Evolutionary conservation across 2,329 filamentous ascomycete species (phyloP), one percentile per base, ranked within the genome.

Genomic region (Aureobasidium sp.): DNA sequence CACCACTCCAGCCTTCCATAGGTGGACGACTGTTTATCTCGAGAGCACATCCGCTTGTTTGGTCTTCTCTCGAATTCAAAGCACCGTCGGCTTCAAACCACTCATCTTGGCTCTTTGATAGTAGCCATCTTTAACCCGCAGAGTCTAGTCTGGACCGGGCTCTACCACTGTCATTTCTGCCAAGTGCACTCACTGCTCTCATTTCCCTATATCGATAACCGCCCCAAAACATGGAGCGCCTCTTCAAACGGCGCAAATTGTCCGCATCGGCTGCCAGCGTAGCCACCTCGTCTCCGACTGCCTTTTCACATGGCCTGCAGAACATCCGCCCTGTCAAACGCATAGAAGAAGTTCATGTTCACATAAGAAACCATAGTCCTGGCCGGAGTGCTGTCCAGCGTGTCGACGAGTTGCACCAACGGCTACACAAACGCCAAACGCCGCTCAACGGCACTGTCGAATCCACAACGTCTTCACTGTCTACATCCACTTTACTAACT

Each of bases 151-250:
- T 50, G 57, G 57, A 59, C 36, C 45, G 45, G 36, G 21, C 42
- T 21, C 42, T 37, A 36, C 32, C 27, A 36, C 54, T 58, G 42
- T 48, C 54, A 21, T 58, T 48, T 30, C 54, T 39, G 41, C 47
- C 54, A 37, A 58, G 42, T 13, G 54, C 42, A 48, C 27, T 16
- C 11, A n/a, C 29, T 59, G 45, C 34, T 25, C 45, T 59, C 39
- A 49, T 49, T 36, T 59, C 45, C 45, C 11, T 39, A 27, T 59
- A 59, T 50, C 45, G 45, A 59, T 59, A 59, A 42, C 42, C 34
- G 42, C 44, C 32, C 54, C 13, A 34, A 29, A 59, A 13, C 64
- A 75, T 76, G 74, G 72, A 74, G 66, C 60, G 58, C 61, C 68
- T 60, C 58, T 67, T 58, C 63, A 66, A 63, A 68, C 63, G 66